Evolutionary conservation across 371 early-diverging fungal genomes (phyloP).

Genomic region (Vairimorpha apis): DNA sequence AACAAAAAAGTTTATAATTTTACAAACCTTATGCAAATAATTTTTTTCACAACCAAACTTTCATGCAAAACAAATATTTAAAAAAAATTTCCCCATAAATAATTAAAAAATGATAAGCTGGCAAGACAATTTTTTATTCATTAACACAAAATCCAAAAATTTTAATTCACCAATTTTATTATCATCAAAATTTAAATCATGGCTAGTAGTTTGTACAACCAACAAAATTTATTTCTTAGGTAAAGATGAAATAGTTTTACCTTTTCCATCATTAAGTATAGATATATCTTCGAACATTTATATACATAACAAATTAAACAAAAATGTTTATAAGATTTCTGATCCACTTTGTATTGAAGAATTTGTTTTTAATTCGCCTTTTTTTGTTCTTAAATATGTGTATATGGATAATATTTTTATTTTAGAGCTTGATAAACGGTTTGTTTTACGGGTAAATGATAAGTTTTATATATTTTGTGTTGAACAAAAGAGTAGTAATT

Average conservation of each 20-base stretch:
- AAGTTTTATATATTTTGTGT: no score
- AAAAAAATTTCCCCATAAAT: no score
- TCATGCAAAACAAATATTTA: no score
- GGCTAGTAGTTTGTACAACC: slow-evolving; percentile 25
- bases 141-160: not conserved
- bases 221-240: slow-evolving; percentile 23
- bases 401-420: not conserved
- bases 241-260: slow-evolving; percentile 11
- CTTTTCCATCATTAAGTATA: not conserved
- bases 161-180: slow-evolving; percentile 7
- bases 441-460: not conserved
- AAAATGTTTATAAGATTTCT: slow-evolving; percentile 4
- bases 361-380: slow-evolving; percentile 11
- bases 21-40: no score
- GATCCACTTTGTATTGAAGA: slow-evolving; percentile 22
- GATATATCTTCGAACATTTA: not conserved
- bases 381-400: slow-evolving; percentile 6
- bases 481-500: no score
- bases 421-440: not conserved
- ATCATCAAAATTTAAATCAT: not conserved
- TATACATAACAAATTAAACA: slow-evolving; percentile 11
- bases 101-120: slow-evolving; percentile 29
- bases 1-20: no score
- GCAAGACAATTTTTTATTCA: not conserved
- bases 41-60: no score